Evolutionary conservation across 2,329 filamentous ascomycete species (phyloP).

Genomic region (Celoporthe dispersa): DNA sequence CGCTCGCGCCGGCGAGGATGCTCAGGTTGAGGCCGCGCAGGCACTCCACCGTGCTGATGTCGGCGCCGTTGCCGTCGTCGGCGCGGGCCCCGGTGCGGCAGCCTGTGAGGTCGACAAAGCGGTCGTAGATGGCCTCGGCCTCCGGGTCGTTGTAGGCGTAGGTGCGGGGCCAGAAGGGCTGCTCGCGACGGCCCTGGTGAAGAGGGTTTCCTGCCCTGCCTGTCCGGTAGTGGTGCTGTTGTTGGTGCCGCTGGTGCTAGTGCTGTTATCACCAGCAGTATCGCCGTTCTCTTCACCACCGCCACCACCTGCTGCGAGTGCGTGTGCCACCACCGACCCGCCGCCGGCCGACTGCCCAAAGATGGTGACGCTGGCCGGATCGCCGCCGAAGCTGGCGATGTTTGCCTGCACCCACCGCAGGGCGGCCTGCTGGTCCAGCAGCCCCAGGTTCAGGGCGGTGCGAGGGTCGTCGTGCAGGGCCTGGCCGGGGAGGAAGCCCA

Average conservation of each 20-base stretch:
- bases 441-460: slow-evolving; percentile 65
- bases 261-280: too few species aligned
- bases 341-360: slow-evolving; percentile 65
- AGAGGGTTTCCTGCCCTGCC: neutral
- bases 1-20: slow-evolving; percentile 3
- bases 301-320: neutral
- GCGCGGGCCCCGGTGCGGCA: neutral
- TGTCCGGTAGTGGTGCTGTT: too few species aligned
- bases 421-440: slow-evolving; percentile 63
- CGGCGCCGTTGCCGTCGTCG: neutral
- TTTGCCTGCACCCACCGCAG: slow-evolving; percentile 65
- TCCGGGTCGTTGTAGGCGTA: slow-evolving; percentile 13
- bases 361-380: slow-evolving; percentile 60
- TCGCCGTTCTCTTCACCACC: too few species aligned
- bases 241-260: neutral
- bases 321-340: slow-evolving; percentile 12
- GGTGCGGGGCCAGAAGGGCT: slow-evolving; percentile 8
- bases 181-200: slow-evolving; percentile 2
- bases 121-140: neutral
- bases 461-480: slow-evolving; percentile 55
- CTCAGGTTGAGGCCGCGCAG: neutral
- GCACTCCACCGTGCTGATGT: slow-evolving; percentile 1
- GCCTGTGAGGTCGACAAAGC: neutral
- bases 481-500: slow-evolving; percentile 65
- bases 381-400: slow-evolving; percentile 63